Base-by-base conservation (phyloP, 78 protist species). In the Emiliania huxleyi region DNA sequence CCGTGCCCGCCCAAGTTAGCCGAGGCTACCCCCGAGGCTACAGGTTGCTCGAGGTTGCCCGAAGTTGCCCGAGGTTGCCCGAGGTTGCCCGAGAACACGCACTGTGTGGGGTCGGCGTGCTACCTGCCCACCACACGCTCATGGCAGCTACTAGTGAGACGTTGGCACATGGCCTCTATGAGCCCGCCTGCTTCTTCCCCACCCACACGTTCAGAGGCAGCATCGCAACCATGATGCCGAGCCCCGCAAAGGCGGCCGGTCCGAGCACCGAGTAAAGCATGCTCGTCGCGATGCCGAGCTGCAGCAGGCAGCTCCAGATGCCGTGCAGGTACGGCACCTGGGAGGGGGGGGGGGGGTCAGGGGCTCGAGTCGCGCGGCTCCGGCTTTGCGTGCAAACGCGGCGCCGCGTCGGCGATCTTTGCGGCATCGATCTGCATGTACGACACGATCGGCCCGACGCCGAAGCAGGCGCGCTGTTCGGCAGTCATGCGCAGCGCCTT, bases 341-440 rank as follows among this genome's bases (percentile, higher is more conserved):
- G n/a, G n/a, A n/a, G n/a, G n/a, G n/a, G n/a, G n/a, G n/a, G n/a
- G n/a, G n/a, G n/a, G n/a, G n/a, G n/a, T n/a, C n/a, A n/a, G n/a
- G n/a, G n/a, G n/a, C n/a, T n/a, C n/a, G n/a, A n/a, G n/a, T n/a
- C n/a, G n/a, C n/a, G n/a, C n/a, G n/a, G n/a, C n/a, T n/a, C n/a
- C n/a, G n/a, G n/a, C n/a, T n/a, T n/a, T n/a, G n/a, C n/a, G 81
- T 71, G 81, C 42, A 71, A 8, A 22, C 35, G 35, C 23, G 81
- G 81, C 42, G 37, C 4, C 43, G 43, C 43, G 42, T 71, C 81
- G 29, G 29, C 81, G 43, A 71, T 1, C 87, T 79, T 79, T 5
- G 87, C 87, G 18, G 87, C 87, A 21, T 79, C 87, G 48, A 79
- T 79, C 48, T 79, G 87, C 87, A 79, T 79, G 48, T 15, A 79